Percentiles rank a stretch among this genome's conserved stretches.
phyloP scores from a whole-genome alignment of 106 monocot genomes.

The Triglochin maritima region DNA sequence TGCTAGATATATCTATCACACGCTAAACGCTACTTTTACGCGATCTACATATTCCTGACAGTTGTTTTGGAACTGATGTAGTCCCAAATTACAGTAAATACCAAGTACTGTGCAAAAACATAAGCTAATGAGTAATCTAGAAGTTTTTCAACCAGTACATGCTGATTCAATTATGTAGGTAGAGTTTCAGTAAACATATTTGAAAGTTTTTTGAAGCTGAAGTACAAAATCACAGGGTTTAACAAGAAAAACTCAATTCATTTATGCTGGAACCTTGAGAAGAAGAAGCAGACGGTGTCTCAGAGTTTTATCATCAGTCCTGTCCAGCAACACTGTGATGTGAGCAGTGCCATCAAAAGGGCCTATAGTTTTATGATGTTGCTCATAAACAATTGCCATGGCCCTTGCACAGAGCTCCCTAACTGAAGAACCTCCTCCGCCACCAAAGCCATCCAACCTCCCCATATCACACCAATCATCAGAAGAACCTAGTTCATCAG shows the following conservation, averaged over 20 bases:
- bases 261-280: slow-evolving; percentile 44
- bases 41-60: no score
- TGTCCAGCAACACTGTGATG: slow-evolving; percentile 85
- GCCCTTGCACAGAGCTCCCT: slow-evolving; percentile 98
- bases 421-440: slow-evolving; percentile 91
- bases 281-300: slow-evolving; percentile 81
- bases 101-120: no score
- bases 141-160: no score
- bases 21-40: no score
- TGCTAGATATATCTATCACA: no score
- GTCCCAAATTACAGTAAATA: no score
- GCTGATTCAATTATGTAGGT: no score
- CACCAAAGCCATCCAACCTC: slow-evolving; percentile 97
- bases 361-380: slow-evolving; percentile 81
- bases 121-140: no score
- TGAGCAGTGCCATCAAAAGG: slow-evolving; percentile 98
- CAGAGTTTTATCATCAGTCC: slow-evolving; percentile 85
- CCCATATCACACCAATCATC: slow-evolving; percentile 99
- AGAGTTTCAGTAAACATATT: neutral
- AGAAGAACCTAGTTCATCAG: slow-evolving; percentile 92
- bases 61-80: no score
- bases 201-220: neutral
- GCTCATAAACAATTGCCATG: slow-evolving; percentile 98
- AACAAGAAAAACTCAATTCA: no score
- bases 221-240: neutral